Conservation (phyloP, 2,329 filamentous ascomycete genomes). For the Alternaria burnsii region DNA sequence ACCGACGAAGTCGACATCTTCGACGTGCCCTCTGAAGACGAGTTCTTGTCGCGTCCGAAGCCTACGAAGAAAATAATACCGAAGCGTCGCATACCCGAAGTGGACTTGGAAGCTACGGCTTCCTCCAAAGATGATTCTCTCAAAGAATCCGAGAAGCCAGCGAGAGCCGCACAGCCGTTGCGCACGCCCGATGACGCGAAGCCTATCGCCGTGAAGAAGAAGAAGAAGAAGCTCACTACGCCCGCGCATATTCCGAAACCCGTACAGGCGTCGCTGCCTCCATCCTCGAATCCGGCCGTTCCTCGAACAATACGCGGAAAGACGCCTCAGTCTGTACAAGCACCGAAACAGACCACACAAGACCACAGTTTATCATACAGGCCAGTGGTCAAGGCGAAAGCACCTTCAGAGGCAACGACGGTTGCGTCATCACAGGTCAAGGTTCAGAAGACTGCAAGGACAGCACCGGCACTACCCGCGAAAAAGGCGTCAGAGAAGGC, state of each 20-base stretch:
- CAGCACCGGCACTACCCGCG: background rate
- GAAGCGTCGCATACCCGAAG: slow-evolving; percentile 22
- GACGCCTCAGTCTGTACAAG: slow-evolving; percentile 20
- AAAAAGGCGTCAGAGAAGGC: slow-evolving; percentile 16
- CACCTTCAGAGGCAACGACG: slow-evolving; percentile 24
- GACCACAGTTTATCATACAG: slow-evolving; percentile 8
- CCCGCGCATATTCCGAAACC: slow-evolving; percentile 11
- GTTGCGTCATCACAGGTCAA: slow-evolving; percentile 17
- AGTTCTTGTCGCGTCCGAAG: slow-evolving; percentile 21
- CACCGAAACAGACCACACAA: slow-evolving; percentile 4
- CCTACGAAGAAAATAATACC: slow-evolving; percentile 25
- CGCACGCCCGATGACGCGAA: slow-evolving; percentile 22
- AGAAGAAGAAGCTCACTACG: slow-evolving; percentile 15
- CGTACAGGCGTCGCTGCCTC: slow-evolving; percentile 4
- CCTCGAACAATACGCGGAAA: slow-evolving; percentile 16
- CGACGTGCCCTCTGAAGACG: slow-evolving; percentile 54
- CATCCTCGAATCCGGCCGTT: slow-evolving; percentile 1
- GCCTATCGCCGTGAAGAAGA: slow-evolving; percentile 3
- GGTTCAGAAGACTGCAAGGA: slow-evolving; percentile 15
- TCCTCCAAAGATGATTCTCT: slow-evolving; percentile 20
- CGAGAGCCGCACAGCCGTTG: slow-evolving; percentile 15
- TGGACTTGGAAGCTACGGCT: slow-evolving; percentile 17
- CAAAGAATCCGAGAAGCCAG: background rate
- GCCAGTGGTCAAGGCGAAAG: slow-evolving; percentile 21
- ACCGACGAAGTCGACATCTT: slow-evolving; percentile 43